Percentiles rank a stretch among this genome's conserved stretches.
Conservation (phyloP, 2,329 filamentous ascomycete species). For the Trichoderma sp. region DNA sequence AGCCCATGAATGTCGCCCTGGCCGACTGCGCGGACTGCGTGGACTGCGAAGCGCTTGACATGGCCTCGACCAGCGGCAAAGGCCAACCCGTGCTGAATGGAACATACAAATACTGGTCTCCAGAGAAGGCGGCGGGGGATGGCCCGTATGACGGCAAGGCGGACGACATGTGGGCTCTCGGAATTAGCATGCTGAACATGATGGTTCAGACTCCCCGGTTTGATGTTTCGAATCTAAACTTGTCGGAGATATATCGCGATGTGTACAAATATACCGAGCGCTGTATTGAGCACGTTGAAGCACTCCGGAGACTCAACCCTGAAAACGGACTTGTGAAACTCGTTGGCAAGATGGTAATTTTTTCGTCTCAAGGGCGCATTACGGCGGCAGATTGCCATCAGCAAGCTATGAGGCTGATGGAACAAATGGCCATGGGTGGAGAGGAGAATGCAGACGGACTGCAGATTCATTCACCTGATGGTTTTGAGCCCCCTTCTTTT, state of each 20-base stretch:
- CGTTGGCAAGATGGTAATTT: conserved; percentile 24
- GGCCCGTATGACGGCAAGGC: conserved; percentile 24
- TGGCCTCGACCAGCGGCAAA: too few species aligned
- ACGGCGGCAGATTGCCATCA: conserved; percentile 25
- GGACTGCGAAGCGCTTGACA: too few species aligned
- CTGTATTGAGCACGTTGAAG: conserved; percentile 27
- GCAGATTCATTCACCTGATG: conserved; percentile 26
- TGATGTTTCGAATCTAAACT: conserved; percentile 9
- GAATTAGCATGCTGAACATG: conserved; percentile 32
- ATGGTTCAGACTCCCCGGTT: conserved; percentile 29
- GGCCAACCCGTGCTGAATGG: conserved; percentile 23
- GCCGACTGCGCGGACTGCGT: conserved; percentile 34
- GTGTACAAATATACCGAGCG: conserved; percentile 24
- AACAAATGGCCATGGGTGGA: not conserved
- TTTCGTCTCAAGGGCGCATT: conserved; percentile 23
- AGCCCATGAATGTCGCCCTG: conserved; percentile 31
- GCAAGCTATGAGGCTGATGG: conserved; percentile 17
- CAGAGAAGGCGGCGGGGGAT: conserved; percentile 25
- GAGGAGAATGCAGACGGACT: conserved; percentile 9
- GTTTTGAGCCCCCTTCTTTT: conserved; percentile 28
- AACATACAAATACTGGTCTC: conserved; percentile 32
- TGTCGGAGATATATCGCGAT: not conserved
- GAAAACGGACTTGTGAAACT: conserved; percentile 26
- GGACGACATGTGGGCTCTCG: conserved; percentile 37
- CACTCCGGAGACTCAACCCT: conserved; percentile 27